A percentile compares a stretch with the other conserved stretches of the same genome.
Conservation (phyloP, 1,139 yeast species). For the Diutina sp. region DNA sequence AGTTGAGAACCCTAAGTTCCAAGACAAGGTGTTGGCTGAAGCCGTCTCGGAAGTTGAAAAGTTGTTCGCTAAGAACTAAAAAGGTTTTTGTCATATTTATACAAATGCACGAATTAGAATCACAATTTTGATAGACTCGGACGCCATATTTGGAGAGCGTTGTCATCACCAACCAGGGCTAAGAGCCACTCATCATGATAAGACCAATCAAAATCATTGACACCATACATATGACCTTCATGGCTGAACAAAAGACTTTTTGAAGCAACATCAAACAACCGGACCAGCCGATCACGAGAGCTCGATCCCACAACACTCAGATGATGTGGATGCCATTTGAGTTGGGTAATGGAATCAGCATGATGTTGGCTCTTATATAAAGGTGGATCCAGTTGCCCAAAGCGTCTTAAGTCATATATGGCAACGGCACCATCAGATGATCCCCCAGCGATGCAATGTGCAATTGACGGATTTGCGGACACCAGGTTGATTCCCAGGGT, state of each 20-base stretch:
- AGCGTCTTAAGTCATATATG: background rate
- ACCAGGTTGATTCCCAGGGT: background rate
- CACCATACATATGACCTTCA: constrained; percentile 84
- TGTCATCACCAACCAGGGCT: constrained; percentile 81
- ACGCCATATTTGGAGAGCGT: constrained; percentile 73
- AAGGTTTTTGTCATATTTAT: background rate
- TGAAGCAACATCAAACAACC: constrained; percentile 53
- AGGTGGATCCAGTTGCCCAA: background rate
- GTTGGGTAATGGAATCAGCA: constrained; percentile 46
- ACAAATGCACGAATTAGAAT: background rate
- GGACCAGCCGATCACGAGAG: constrained; percentile 60
- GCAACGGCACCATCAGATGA: background rate
- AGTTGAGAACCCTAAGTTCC: constrained; percentile 80
- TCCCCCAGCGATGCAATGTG: background rate
- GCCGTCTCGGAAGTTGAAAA: constrained; percentile 87
- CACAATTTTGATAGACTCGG: background rate
- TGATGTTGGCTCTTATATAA: constrained; percentile 17
- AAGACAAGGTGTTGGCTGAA: constrained; percentile 83
- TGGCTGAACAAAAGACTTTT: constrained; percentile 50
- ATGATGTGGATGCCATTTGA: constrained; percentile 67
- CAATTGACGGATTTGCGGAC: background rate
- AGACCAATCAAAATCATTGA: constrained; percentile 84
- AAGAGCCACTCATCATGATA: constrained; percentile 66
- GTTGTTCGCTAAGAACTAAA: constrained; percentile 44
- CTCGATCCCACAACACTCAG: constrained; percentile 57